phyloP scores from a whole-genome alignment of 1,284 basidiomycete genomes.

The Phellinidium pouzarii region DNA sequence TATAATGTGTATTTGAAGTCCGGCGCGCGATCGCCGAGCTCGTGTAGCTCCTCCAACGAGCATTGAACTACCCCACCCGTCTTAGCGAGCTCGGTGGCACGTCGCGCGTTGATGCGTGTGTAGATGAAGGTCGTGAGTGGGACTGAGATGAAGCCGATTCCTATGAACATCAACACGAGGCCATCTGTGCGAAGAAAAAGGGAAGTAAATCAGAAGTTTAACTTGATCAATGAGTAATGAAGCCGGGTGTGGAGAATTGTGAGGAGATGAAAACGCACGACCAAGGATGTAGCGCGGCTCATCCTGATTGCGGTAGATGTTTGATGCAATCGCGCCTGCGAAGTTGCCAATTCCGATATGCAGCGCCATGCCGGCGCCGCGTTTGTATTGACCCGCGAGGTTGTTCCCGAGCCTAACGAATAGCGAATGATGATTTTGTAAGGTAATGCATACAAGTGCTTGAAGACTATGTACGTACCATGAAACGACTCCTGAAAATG shows the following conservation, averaged over 20 bases:
- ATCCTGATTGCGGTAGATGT: slow-evolving; percentile 54
- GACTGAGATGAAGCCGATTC: slow-evolving; percentile 50
- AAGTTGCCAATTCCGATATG: slow-evolving; percentile 58
- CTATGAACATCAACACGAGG: slow-evolving; percentile 60
- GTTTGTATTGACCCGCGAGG: slow-evolving; percentile 57
- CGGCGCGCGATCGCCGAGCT: slow-evolving; percentile 56
- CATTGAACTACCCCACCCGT: slow-evolving; percentile 32
- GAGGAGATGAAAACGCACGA: slow-evolving; percentile 27
- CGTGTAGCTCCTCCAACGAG: slow-evolving; percentile 36
- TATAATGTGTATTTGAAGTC: slow-evolving; percentile 54
- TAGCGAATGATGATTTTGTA: not conserved
- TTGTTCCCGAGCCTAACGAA: slow-evolving; percentile 49
- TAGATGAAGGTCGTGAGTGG: slow-evolving; percentile 47
- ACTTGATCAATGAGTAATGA: too few relatives aligned
- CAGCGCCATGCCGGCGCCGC: slow-evolving; percentile 54
- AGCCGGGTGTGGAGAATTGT: too few relatives aligned
- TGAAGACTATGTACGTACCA: slow-evolving; percentile 40
- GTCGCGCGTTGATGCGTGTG: slow-evolving; percentile 43
- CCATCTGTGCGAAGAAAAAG: slow-evolving; percentile 36
- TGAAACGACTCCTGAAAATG: slow-evolving; percentile 56
- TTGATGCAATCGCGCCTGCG: slow-evolving; percentile 48
- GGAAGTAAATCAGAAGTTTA: not conserved
- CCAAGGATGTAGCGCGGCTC: slow-evolving; percentile 55
- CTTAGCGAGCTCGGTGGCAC: slow-evolving; percentile 24
- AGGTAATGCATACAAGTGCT: too few relatives aligned